Percentiles rank a stretch among this genome's conserved stretches.
Evolutionary conservation across 805 yeast species (phyloP).

Genomic region (Spathaspora boniae): DNA sequence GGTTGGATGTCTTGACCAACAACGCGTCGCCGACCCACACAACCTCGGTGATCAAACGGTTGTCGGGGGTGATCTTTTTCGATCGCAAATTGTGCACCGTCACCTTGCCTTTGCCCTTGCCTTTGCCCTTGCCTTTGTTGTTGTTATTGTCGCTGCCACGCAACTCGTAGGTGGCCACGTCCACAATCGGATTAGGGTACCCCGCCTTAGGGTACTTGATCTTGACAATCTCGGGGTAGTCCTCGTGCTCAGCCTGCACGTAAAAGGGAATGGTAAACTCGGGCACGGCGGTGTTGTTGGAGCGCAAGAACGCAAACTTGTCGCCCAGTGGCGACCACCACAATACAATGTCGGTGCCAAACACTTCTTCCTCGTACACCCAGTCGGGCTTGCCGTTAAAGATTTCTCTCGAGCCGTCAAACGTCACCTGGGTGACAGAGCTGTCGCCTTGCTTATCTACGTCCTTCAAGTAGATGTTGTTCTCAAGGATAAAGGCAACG

Average conservation of each 20-base stretch:
- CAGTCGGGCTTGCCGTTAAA: slow-evolving; percentile 76
- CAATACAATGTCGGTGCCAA: slow-evolving; percentile 52
- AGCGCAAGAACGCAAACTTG: slow-evolving; percentile 49
- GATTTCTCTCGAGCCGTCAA: slow-evolving; percentile 50
- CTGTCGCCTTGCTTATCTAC: slow-evolving; percentile 15
- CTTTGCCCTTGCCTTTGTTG: no score
- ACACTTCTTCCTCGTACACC: slow-evolving; percentile 82
- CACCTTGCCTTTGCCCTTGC: slow-evolving; percentile 11
- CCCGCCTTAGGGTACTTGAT: slow-evolving; percentile 75
- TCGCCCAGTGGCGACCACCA: slow-evolving; percentile 75
- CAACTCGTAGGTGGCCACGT: slow-evolving; percentile 43
- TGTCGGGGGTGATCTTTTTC: slow-evolving; percentile 24
- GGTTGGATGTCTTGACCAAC: slow-evolving; percentile 58
- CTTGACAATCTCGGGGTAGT: slow-evolving; percentile 44
- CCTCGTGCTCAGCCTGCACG: slow-evolving; percentile 29
- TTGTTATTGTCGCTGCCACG: no score
- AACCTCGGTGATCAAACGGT: slow-evolving; percentile 56
- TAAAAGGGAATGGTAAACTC: slow-evolving; percentile 51
- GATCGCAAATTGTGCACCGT: slow-evolving; percentile 15
- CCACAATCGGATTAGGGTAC: slow-evolving; percentile 51
- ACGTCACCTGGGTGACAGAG: slow-evolving; percentile 34
- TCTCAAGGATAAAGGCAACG: slow-evolving; percentile 53
- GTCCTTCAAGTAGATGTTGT: slow-evolving; percentile 51
- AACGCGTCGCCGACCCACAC: slow-evolving; percentile 52
- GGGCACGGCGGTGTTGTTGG: slow-evolving; percentile 60